Evolutionary conservation across 2,329 filamentous ascomycete species (phyloP).

Genomic region (Septoria petroselini): DNA sequence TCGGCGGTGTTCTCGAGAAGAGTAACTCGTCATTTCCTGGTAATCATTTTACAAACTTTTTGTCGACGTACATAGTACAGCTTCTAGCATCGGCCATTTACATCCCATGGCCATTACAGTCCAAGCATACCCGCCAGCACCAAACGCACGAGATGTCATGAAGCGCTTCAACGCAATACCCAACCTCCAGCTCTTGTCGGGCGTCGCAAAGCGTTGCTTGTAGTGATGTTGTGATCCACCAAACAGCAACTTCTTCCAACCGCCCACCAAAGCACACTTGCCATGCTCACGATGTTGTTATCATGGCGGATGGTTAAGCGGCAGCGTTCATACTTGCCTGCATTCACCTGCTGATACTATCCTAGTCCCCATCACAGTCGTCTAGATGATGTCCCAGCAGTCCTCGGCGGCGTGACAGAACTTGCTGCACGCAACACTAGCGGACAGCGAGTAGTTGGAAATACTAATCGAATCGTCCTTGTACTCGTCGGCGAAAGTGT

Average conservation of each 20-base stretch:
- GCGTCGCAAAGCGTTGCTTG: conserved; percentile 5
- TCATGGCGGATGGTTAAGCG: conserved; percentile 21
- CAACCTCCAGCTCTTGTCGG: no score
- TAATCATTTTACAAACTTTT: no score
- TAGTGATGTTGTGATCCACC: conserved; percentile 17
- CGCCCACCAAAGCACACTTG: conserved; percentile 10
- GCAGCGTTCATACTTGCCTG: conserved; percentile 28
- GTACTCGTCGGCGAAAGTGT: conserved; percentile 90
- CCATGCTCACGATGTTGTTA: conserved; percentile 28
- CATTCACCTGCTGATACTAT: conserved; percentile 5
- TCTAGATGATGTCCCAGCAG: conserved; percentile 86
- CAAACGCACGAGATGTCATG: no score
- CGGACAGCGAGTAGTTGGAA: conserved; percentile 95
- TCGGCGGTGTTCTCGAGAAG: no score
- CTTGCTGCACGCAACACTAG: conserved; percentile 98
- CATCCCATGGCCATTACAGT: no score
- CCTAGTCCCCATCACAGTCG: neutral
- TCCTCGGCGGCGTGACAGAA: conserved; percentile 99
- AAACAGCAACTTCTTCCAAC: conserved; percentile 9
- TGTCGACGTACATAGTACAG: no score
- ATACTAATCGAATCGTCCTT: conserved; percentile 98
- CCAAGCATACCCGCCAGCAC: no score
- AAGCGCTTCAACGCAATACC: no score
- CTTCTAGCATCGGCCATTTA: no score
- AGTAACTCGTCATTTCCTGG: no score